Evolutionary conservation across 441 rosid genomes (phyloP).

Genomic region (Francoa sonchifolia): DNA sequence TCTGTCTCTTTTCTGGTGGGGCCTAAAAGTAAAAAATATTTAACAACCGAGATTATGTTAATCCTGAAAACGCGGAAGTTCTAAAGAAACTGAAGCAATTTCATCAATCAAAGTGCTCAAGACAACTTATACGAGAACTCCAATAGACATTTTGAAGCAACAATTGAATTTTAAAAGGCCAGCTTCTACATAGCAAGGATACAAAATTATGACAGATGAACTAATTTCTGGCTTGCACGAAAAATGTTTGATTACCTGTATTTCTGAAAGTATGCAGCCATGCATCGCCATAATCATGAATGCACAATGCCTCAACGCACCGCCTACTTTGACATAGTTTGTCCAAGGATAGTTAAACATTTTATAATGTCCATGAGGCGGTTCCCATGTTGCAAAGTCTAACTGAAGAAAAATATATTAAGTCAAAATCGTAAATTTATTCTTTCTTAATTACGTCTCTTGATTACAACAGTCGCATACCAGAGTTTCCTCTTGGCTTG

Average conservation of each 20-base stretch:
- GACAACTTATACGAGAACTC: too few species aligned
- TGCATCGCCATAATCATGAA: constrained; percentile 76
- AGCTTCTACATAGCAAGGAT: too few species aligned
- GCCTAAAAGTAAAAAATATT: constrained; percentile 31
- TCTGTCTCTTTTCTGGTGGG: constrained; percentile 62
- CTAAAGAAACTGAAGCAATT: too few species aligned
- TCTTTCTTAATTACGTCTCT: background rate
- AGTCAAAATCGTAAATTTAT: background rate
- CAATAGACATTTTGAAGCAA: too few species aligned
- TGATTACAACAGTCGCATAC: constrained; percentile 8
- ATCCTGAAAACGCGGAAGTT: too few species aligned
- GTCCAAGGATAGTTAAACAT: constrained; percentile 56
- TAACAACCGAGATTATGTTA: background rate
- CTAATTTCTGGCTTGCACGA: background rate
- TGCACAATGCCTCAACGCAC: constrained; percentile 71
- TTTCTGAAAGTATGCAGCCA: constrained; percentile 64
- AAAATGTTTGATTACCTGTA: constrained; percentile 32
- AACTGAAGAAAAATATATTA: constrained; percentile 26
- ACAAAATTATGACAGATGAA: background rate
- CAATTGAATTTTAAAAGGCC: too few species aligned
- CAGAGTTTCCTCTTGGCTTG: constrained; percentile 70
- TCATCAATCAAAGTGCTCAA: too few species aligned
- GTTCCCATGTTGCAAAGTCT: constrained; percentile 68
- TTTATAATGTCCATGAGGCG: constrained; percentile 64
- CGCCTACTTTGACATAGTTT: constrained; percentile 41